phyloP scores from a whole-genome alignment of 371 early-diverging fungal genomes.

The Lichtheimia ramosa region DNA sequence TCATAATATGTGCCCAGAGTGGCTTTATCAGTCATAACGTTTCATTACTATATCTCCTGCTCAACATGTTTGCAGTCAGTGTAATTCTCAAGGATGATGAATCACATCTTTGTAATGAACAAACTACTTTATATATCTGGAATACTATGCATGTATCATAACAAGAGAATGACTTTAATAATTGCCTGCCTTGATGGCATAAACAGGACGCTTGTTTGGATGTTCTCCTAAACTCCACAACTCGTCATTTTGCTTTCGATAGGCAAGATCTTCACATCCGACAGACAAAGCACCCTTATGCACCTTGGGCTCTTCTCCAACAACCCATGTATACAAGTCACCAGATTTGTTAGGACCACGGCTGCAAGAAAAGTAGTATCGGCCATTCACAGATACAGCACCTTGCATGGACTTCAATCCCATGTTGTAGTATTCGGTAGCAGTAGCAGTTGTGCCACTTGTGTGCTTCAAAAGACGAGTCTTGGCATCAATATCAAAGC shows the following conservation, averaged over 20 bases:
- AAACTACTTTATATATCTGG: too few species aligned
- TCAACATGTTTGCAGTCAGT: too few species aligned
- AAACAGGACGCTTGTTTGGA: conserved; percentile 5
- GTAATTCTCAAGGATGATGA: too few species aligned
- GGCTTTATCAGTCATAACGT: too few species aligned
- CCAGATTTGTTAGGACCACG: not conserved
- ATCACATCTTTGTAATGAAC: too few species aligned
- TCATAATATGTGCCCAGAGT: too few species aligned
- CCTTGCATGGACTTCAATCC: conserved; percentile 7
- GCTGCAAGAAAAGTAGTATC: conserved; percentile 8
- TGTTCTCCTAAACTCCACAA: conserved; percentile 3
- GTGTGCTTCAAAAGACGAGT: conserved; percentile 3
- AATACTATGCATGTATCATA: too few species aligned
- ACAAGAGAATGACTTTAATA: not conserved
- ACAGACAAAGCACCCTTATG: not conserved
- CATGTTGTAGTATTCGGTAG: conserved; percentile 5
- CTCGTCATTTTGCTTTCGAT: conserved; percentile 8
- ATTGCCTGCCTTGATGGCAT: conserved; percentile 4
- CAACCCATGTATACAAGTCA: conserved; percentile 6
- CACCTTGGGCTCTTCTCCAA: not conserved
- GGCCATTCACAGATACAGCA: conserved; percentile 1
- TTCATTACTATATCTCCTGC: too few species aligned
- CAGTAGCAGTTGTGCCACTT: conserved; percentile 4
- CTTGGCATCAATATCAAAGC: conserved; percentile 10
- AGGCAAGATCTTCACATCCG: conserved; percentile 3